phyloP scores from a whole-genome alignment of 108 stramenopile species.

The Nitzschia putrida region DNA sequence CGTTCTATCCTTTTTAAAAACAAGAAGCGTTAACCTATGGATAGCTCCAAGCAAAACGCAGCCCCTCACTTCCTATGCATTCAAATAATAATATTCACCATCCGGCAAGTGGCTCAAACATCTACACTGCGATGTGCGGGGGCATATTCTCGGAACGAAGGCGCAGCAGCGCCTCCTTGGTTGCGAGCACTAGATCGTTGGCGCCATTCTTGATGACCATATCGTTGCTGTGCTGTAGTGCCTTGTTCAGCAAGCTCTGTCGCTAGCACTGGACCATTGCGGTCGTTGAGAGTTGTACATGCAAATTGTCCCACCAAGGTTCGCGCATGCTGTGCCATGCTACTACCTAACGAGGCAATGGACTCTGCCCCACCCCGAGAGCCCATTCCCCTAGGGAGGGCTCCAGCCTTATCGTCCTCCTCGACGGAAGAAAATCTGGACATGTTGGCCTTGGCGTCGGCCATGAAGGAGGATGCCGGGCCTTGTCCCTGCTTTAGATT shows the following conservation, averaged over 20 bases:
- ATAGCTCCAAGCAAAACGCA: no score
- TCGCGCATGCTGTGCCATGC: slow-evolving; percentile 54
- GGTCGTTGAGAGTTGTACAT: slow-evolving; percentile 39
- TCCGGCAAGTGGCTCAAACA: no score
- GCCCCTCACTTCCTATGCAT: no score
- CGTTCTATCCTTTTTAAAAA: no score
- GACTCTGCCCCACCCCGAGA: slow-evolving; percentile 35
- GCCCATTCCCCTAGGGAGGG: neutral
- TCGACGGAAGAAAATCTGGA: slow-evolving; percentile 7
- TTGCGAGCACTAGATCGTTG: neutral
- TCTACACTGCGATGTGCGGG: no score
- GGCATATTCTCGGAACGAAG: no score
- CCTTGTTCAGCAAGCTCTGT: slow-evolving; percentile 31
- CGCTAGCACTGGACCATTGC: slow-evolving; percentile 26
- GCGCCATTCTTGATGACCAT: slow-evolving; percentile 9
- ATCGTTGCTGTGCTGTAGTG: slow-evolving; percentile 7
- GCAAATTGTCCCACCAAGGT: slow-evolving; percentile 47
- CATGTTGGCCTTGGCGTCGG: slow-evolving; percentile 38
- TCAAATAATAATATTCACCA: no score
- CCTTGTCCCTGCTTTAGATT: slow-evolving; percentile 32
- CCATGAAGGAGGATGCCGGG: slow-evolving; percentile 31
- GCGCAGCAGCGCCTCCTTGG: no score
- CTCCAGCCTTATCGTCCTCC: neutral
- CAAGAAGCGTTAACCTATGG: no score
- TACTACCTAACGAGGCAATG: slow-evolving; percentile 53